Conservation (phyloP, 2,329 filamentous ascomycete species). For the Cercospora zeae-maydis region DNA sequence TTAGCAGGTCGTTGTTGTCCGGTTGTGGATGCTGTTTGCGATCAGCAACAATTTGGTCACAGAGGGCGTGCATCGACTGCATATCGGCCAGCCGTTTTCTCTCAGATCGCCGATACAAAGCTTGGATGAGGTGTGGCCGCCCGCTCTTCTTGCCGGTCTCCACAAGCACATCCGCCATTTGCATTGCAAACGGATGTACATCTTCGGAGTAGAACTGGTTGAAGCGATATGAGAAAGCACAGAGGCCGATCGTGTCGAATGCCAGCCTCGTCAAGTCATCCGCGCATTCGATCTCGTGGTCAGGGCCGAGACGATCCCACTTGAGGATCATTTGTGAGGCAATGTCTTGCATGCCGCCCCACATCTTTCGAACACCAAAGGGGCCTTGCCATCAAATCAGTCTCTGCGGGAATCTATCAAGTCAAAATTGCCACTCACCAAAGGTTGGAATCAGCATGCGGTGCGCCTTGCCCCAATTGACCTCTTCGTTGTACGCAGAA, state of each 20-base stretch:
- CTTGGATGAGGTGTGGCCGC: constrained; percentile 5
- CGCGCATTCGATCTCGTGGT: constrained; percentile 55
- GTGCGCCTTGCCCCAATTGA: constrained; percentile 42
- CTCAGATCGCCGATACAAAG: background rate
- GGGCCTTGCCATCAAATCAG: background rate
- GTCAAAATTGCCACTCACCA: constrained; percentile 40
- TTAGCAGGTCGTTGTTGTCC: constrained; percentile 53
- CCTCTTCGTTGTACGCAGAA: constrained; percentile 39
- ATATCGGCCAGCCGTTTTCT: constrained; percentile 8
- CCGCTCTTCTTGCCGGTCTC: constrained; percentile 51
- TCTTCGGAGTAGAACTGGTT: constrained; percentile 69
- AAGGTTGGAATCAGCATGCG: constrained; percentile 48
- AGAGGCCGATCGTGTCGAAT: constrained; percentile 63
- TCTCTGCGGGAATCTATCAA: constrained; percentile 37
- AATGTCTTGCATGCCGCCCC: constrained; percentile 47
- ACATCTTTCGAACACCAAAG: constrained; percentile 10
- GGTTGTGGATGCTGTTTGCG: constrained; percentile 14
- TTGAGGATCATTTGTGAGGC: constrained; percentile 62
- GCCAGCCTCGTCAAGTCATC: constrained; percentile 68
- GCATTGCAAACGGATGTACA: constrained; percentile 64
- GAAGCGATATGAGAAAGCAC: constrained; percentile 62
- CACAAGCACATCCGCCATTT: constrained; percentile 61
- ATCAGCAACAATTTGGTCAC: constrained; percentile 15
- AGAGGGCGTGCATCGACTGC: constrained; percentile 12
- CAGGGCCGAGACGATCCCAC: constrained; percentile 57